Base-by-base conservation (phyloP, 2,329 filamentous ascomycete genomes). In the Cladophialophora yegresii region DNA sequence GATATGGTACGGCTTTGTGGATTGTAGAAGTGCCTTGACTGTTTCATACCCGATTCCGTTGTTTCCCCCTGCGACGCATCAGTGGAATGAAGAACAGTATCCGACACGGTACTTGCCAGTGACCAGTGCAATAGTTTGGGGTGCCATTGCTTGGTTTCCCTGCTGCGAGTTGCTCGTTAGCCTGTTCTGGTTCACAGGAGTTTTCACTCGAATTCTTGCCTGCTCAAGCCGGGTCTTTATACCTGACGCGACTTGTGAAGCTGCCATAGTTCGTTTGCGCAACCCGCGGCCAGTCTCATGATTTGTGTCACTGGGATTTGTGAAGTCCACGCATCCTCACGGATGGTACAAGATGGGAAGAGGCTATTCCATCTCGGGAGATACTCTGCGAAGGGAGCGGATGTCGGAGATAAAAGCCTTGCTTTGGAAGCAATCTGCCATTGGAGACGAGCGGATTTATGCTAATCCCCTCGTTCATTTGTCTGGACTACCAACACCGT, bases 11-110 rank as follows among this genome's bases (percentile, higher is more conserved):
- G 65, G 59, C 26, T 63, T 32, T 4, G 63, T 68, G 16, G 69
- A 62, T 22, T 63, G 54, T 10, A 67, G 62, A 8, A 75, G 62
- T 13, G 69, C 63, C 47, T 70, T 68, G 32, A 71, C 63, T 4
- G 69, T 68, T 47, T 70, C 72, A 49, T 67, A 69, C 9, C 73
- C 73, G 30, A 75, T 66, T 36, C 73, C 72, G 33, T 66, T 69
- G 62, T 73, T 74, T 20, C 70, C 72, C 6, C 72, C 72, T 72
- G 16, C 8, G 16, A n/a, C 28, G n/a, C 3, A 20, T 30, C 4
- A 54, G 26, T 20, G 16, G n/a, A 20, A 10, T 23, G 12, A 4
- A 10, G 13, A 10, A 10, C 10, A 3, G 3, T 20, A 20, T 33
- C 51, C 1, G 5, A 12, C 23, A 54, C 6, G 51, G 6, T 7